Conservation (phyloP, 2,329 filamentous ascomycete genomes). For the Akanthomyces muscarius region DNA sequence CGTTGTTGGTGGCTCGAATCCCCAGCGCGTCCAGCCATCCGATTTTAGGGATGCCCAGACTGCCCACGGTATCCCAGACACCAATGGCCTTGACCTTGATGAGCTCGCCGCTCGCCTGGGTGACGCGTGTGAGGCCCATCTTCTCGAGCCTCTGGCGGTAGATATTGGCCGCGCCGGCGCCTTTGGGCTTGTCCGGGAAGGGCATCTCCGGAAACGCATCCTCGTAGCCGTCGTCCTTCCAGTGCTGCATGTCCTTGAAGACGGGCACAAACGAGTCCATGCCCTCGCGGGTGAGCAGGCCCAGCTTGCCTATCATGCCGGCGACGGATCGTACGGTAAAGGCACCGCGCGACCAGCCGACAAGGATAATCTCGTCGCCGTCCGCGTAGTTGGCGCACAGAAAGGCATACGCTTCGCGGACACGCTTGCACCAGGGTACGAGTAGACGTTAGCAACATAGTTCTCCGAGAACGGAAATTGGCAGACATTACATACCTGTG, state of each 20-base stretch:
- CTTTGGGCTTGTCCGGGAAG: conserved; percentile 47
- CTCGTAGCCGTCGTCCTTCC: conserved; percentile 41
- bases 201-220: conserved; percentile 46
- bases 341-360: conserved; percentile 56
- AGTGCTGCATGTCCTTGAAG: conserved; percentile 55
- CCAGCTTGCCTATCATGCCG: conserved; percentile 48
- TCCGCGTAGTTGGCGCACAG: conserved; percentile 58
- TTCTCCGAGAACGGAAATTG: neutral
- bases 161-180: conserved; percentile 35
- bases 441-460: conserved; percentile 12
- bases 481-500: conserved; percentile 38
- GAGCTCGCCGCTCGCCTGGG: conserved; percentile 32
- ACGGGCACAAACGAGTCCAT: conserved; percentile 53
- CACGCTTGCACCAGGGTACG: conserved; percentile 38
- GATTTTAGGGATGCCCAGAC: conserved; percentile 43
- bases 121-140: conserved; percentile 40
- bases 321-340: conserved; percentile 56
- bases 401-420: conserved; percentile 60
- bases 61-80: conserved; percentile 46
- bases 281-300: conserved; percentile 49
- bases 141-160: conserved; percentile 45
- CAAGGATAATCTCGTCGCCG: conserved; percentile 53
- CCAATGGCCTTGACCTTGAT: conserved; percentile 44
- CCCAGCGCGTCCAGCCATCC: conserved; percentile 44
- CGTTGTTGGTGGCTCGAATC: conserved; percentile 41